Conservation (phyloP, 768 basidiomycete species). For the Suillus paluster region DNA sequence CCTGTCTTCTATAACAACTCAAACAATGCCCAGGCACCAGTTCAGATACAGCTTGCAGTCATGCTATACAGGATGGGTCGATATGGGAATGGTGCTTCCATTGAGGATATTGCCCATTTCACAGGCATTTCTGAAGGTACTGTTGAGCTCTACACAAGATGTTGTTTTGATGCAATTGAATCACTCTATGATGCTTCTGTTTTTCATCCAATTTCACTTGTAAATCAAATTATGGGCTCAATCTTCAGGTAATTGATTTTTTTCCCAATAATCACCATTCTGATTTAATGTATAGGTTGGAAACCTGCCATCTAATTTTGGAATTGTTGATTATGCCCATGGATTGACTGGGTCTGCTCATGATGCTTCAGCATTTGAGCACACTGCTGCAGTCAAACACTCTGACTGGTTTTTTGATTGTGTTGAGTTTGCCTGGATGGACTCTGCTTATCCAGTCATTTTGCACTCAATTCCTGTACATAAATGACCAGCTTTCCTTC, state of each 20-base stretch:
- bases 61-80: conserved; percentile 32
- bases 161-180: conserved; percentile 36
- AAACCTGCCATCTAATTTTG: conserved; percentile 24
- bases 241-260: neutral
- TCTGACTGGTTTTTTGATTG: conserved; percentile 28
- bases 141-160: conserved; percentile 33
- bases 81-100: conserved; percentile 36
- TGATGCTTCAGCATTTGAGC: conserved; percentile 38
- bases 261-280: neutral
- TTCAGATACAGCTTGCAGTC: conserved; percentile 34
- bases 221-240: conserved; percentile 5
- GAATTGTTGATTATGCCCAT: conserved; percentile 37
- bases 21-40: too few relatives aligned
- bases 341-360: conserved; percentile 40
- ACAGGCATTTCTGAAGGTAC: conserved; percentile 33
- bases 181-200: conserved; percentile 37
- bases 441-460: conserved; percentile 34
- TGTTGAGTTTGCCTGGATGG: conserved; percentile 27
- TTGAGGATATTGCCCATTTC: conserved; percentile 33
- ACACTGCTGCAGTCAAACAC: conserved; percentile 30
- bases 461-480: conserved; percentile 34
- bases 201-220: conserved; percentile 23
- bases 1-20: too few relatives aligned
- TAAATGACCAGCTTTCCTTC: conserved; percentile 32
- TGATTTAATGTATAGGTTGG: conserved; percentile 33